A percentile compares a stretch with the other conserved stretches of the same genome.
Conservation (phyloP, 306 rosid species). For the Fragaria nilgerrensis region DNA sequence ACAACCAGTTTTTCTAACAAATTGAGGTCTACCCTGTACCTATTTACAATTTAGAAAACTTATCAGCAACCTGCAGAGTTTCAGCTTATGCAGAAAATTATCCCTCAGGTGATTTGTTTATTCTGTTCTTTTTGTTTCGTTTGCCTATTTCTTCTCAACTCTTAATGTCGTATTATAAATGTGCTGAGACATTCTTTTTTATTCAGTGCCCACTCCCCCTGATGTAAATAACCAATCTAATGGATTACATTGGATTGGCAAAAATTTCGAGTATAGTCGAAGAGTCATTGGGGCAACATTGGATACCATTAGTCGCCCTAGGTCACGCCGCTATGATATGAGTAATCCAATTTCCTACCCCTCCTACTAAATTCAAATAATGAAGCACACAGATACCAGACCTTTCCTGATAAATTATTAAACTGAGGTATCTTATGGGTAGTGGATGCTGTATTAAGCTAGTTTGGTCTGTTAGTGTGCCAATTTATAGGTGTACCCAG, state of each 20-base stretch:
- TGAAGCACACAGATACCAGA: conserved; percentile 29
- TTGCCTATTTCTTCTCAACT: not conserved
- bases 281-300: conserved; percentile 55
- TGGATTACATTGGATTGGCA: conserved; percentile 53
- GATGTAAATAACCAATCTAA: conserved; percentile 55
- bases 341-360: conserved; percentile 49
- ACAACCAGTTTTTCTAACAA: conserved; percentile 51
- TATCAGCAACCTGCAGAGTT: conserved; percentile 39
- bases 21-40: conserved; percentile 43
- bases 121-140: conserved; percentile 11
- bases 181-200: conserved; percentile 30
- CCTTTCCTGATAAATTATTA: conserved; percentile 1
- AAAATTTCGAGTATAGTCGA: conserved; percentile 64
- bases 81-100: conserved; percentile 47
- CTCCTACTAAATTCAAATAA: conserved; percentile 32
- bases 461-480: conserved; percentile 1
- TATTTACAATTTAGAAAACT: conserved; percentile 37
- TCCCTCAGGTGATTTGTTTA: conserved; percentile 49
- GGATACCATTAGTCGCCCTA: conserved; percentile 62
- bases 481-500: not conserved
- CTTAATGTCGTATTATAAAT: conserved; percentile 3
- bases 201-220: conserved; percentile 47
- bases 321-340: conserved; percentile 59
- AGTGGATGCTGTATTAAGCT: not conserved
- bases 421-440: not conserved